Evolutionary conservation across 352 stramenopile species (phyloP).

Genomic region (Phytophthora quininea): DNA sequence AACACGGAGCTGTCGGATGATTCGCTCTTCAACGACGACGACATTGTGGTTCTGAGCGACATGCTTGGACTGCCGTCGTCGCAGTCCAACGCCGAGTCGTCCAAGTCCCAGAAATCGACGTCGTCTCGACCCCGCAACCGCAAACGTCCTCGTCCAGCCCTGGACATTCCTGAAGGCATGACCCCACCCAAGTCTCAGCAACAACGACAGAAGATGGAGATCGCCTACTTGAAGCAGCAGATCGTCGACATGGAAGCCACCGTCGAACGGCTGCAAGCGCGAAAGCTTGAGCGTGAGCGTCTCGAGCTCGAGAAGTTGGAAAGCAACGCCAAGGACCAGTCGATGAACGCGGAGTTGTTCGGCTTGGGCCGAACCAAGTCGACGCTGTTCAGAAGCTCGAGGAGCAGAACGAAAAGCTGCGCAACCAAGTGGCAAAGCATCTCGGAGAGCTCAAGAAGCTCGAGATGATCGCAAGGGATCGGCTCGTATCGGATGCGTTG

Average conservation of each 20-base stretch:
- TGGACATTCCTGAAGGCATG: background rate
- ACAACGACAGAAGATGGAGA: constrained; percentile 44
- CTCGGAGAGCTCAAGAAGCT: constrained; percentile 35
- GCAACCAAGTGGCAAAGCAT: constrained; percentile 29
- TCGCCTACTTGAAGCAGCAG: constrained; percentile 32
- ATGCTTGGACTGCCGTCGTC: constrained; percentile 27
- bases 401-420: constrained; percentile 49
- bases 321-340: background rate
- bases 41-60: constrained; percentile 32
- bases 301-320: background rate
- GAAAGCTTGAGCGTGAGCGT: constrained; percentile 30
- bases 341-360: constrained; percentile 19
- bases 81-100: too few species aligned
- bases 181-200: constrained; percentile 33
- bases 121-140: constrained; percentile 1
- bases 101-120: constrained; percentile 1
- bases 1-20: constrained; percentile 28
- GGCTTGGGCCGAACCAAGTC: constrained; percentile 22
- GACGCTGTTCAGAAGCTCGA: constrained; percentile 30
- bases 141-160: constrained; percentile 21
- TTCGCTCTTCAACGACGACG: constrained; percentile 32
- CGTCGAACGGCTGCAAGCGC: constrained; percentile 24
- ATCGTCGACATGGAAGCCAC: constrained; percentile 34
- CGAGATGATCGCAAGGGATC: constrained; percentile 20
- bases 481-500: constrained; percentile 15